Evolutionary conservation across 2,329 filamentous ascomycete genomes (phyloP).

Genomic region (Ophiostoma fasciatum): DNA sequence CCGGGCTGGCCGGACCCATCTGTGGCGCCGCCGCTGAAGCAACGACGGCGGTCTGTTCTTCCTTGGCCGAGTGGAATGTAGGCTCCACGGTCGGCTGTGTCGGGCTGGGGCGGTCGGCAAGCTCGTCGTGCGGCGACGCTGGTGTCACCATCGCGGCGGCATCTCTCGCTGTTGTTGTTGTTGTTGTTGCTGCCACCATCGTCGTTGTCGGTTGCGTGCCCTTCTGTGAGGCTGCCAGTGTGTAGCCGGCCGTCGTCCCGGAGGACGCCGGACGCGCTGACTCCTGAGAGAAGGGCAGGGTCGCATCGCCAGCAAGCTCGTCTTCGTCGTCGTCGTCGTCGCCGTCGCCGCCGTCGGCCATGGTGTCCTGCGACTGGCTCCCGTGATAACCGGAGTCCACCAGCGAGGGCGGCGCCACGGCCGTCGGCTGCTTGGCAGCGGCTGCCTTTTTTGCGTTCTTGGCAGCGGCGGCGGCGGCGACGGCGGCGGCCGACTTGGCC

Average conservation of each 20-base stretch:
- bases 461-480: constrained; percentile 15
- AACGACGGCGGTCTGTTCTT: constrained; percentile 24
- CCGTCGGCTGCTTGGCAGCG: constrained; percentile 18
- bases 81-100: constrained; percentile 21
- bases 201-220: too few relatives aligned
- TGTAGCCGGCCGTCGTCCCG: too few relatives aligned
- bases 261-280: constrained; percentile 1
- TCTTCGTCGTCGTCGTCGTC: constrained; percentile 16
- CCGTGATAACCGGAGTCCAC: constrained; percentile 60
- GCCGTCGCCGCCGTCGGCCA: constrained; percentile 15
- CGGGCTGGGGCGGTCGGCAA: constrained; percentile 13
- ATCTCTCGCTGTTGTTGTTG: background rate
- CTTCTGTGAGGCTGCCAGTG: too few relatives aligned
- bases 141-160: constrained; percentile 8
- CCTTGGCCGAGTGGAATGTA: constrained; percentile 28
- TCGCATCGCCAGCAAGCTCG: constrained; percentile 8
- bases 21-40: constrained; percentile 1
- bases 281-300: constrained; percentile 1
- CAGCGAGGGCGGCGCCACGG: constrained; percentile 22
- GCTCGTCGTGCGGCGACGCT: constrained; percentile 4
- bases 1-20: background rate
- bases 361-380: constrained; percentile 43
- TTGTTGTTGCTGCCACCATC: background rate
- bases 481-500: constrained; percentile 2
- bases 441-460: constrained; percentile 7